phyloP scores from a whole-genome alignment of 495 filamentous ascomycete genomes.

The Penicillium pulvis region DNA sequence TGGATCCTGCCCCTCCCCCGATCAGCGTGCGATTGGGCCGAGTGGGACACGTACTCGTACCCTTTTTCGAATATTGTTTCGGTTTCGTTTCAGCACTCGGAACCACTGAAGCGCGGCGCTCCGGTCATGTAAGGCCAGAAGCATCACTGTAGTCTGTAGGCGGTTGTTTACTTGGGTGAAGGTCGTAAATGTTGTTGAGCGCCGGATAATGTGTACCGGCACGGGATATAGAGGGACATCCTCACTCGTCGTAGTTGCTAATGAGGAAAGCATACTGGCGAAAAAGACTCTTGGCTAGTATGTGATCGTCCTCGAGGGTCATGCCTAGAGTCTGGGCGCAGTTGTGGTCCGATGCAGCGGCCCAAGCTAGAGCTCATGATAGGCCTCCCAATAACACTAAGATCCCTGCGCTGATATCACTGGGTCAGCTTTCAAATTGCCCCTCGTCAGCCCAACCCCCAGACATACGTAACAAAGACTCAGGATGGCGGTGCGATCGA shows the following conservation, averaged over 20 bases:
- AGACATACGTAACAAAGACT: slow-evolving; percentile 11
- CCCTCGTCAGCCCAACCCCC: slow-evolving; percentile 10
- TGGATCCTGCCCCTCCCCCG: slow-evolving; percentile 16
- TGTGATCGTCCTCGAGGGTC: neutral
- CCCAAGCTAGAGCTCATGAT: slow-evolving; percentile 4
- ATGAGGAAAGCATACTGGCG: neutral
- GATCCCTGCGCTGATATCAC: slow-evolving; percentile 7
- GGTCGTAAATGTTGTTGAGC: neutral
- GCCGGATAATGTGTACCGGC: neutral
- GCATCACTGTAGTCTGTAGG: neutral
- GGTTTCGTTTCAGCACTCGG: neutral
- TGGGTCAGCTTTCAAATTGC: slow-evolving; percentile 11
- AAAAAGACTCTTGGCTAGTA: slow-evolving; percentile 7
- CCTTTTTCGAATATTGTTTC: slow-evolving; percentile 3
- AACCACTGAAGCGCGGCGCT: neutral
- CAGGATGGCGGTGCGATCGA: slow-evolving; percentile 15
- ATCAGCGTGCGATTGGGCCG: slow-evolving; percentile 23
- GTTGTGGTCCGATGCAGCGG: neutral
- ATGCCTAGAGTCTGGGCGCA: slow-evolving; percentile 3
- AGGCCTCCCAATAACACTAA: neutral
- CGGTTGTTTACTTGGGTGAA: neutral
- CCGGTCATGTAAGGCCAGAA: no score
- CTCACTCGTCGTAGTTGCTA: neutral
- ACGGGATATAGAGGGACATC: neutral
- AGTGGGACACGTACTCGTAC: slow-evolving; percentile 22